Evolutionary conservation across 306 rosid genomes (phyloP), one percentile per base, ranked within the genome.

Genomic region (Biancaea sappan): DNA sequence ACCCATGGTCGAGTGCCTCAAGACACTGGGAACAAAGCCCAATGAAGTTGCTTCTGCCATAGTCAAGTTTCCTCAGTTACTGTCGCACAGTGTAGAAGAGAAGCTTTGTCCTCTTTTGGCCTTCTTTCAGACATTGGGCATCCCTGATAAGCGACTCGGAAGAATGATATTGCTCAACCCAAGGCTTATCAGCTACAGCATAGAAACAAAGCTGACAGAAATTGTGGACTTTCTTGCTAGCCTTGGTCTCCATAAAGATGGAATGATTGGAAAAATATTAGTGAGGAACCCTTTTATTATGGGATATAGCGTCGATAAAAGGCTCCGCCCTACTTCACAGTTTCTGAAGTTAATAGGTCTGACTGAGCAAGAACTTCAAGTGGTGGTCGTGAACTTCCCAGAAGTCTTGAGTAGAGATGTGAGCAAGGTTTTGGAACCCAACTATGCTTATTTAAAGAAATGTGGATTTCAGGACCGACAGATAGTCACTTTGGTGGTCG

Each of bases 31-130:
- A 15, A 85, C 96, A 40, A 94, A 90, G 46, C 96, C 94, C 22
- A 69, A 52, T 26, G 92, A 94, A 77, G 90, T 91, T 69, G 87
- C 88, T 25, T 72, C 97, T 29, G 90, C 98, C 73, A 87, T 91
- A 53, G 76, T 90, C 59, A 91, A 88, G 76, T 94, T 94, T 58
- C 97, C 97, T 78, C 90, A 83, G 77, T 81, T 94, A 74, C 88
- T 91, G 65, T 82, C 87, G 13, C 88, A 88, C 43, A 86, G 97
- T 53, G 96, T 91, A 75, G 97, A 90, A 79, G 96, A 91, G 89
- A 94, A 94, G 90, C 93, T 91, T 15, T 94, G 96, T 51, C 97
- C 97, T 3, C 96, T 94, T 59, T 84, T 94, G 90, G 97, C 92
- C 0, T 91, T 91, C 85, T 88, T 94, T 78, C 93, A 94, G 84